phyloP scores from a whole-genome alignment of 768 basidiomycete genomes.

The Albatrellus ellisii region DNA sequence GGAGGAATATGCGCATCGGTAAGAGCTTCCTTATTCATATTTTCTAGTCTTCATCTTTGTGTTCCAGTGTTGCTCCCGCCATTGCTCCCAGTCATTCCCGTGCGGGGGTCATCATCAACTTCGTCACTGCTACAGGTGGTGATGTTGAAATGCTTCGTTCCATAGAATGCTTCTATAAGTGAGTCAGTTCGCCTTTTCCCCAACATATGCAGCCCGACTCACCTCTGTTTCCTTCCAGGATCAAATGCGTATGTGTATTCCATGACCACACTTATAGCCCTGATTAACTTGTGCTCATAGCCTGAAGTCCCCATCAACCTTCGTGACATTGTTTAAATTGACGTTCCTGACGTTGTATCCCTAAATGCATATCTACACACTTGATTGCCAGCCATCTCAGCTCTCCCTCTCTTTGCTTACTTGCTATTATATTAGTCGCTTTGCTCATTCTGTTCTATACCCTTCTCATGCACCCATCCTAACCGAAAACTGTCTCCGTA shows the following conservation, averaged over 20 bases:
- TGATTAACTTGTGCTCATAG: slow-evolving; percentile 27
- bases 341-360: slow-evolving; percentile 59
- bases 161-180: slow-evolving; percentile 99
- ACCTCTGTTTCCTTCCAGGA: slow-evolving; percentile 14
- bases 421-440: slow-evolving; percentile 37
- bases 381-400: slow-evolving; percentile 7
- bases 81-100: slow-evolving; percentile 76
- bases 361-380: slow-evolving; percentile 39
- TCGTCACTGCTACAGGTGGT: slow-evolving; percentile 94
- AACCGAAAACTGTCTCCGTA: slow-evolving; percentile 55
- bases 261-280: not conserved
- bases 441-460: slow-evolving; percentile 50
- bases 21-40: slow-evolving; percentile 12
- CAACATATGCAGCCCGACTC: not conserved
- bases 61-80: slow-evolving; percentile 65
- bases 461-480: slow-evolving; percentile 40
- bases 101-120: slow-evolving; percentile 89
- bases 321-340: slow-evolving; percentile 72
- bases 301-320: slow-evolving; percentile 87
- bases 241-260: slow-evolving; percentile 64
- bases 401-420: slow-evolving; percentile 15
- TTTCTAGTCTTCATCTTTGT: slow-evolving; percentile 4
- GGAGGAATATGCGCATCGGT: slow-evolving; percentile 97
- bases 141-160: slow-evolving; percentile 98
- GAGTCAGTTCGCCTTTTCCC: slow-evolving; percentile 15